A percentile compares a stretch with the other conserved stretches of the same genome.
phyloP scores from a whole-genome alignment of 768 basidiomycete species.

The Clitopilus hobsonii region DNA sequence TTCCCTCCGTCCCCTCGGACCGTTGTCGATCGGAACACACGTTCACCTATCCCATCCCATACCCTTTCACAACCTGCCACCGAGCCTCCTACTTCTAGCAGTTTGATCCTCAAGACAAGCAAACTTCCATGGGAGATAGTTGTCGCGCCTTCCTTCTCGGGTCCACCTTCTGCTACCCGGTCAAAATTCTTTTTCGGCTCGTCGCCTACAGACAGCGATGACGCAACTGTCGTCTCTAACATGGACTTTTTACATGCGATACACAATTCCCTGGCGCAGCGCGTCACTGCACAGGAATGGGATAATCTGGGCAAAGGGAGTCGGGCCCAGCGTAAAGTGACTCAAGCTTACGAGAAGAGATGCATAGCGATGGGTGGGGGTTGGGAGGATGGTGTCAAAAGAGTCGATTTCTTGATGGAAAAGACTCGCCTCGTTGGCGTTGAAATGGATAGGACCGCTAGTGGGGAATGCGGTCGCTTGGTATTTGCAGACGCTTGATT shows the following conservation, averaged over 20 bases:
- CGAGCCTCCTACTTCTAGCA: conserved; percentile 45
- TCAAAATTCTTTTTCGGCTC: conserved; percentile 7
- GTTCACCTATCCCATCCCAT: conserved; percentile 46
- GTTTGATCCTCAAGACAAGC: conserved; percentile 47
- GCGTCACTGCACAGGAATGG: conserved; percentile 67
- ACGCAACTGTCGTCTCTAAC: conserved; percentile 33
- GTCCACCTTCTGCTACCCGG: conserved; percentile 14
- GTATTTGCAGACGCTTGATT: conserved; percentile 8
- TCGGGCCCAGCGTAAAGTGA: conserved; percentile 52
- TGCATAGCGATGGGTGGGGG: conserved; percentile 58
- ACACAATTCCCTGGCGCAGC: conserved; percentile 47
- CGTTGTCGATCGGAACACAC: conserved; percentile 51
- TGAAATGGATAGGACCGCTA: conserved; percentile 44
- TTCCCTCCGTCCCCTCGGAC: conserved; percentile 55
- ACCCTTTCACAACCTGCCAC: conserved; percentile 63
- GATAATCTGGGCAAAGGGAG: conserved; percentile 50
- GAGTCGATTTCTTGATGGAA: conserved; percentile 62
- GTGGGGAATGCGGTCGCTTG: conserved; percentile 6
- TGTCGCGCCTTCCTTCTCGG: conserved; percentile 29
- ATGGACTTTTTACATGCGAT: conserved; percentile 59
- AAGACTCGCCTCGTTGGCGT: conserved; percentile 59
- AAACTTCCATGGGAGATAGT: conserved; percentile 61
- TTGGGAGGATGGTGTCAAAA: conserved; percentile 65
- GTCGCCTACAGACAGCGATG: conserved; percentile 1
- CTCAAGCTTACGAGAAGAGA: conserved; percentile 58